Evolutionary conservation across 352 stramenopile species (phyloP).

Genomic region (Thalassiosira livingstoniorum): DNA sequence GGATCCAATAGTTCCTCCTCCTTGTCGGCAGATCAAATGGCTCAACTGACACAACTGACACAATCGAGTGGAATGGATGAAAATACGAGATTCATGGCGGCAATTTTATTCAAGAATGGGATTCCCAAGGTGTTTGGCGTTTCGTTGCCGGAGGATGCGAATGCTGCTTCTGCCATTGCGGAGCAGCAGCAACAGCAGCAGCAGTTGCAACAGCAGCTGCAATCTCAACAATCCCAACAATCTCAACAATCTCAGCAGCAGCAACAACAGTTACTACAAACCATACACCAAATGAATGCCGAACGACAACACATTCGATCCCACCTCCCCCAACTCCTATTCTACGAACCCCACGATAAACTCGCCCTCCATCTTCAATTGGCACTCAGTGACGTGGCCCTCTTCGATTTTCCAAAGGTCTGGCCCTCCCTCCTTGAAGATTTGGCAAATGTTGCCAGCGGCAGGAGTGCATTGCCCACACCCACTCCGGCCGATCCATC

Average conservation of each 20-base stretch:
- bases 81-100: constrained; percentile 7
- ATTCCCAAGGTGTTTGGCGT: constrained; percentile 32
- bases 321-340: constrained; percentile 16
- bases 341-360: constrained; percentile 11
- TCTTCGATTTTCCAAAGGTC: constrained; percentile 40
- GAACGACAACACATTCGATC: constrained; percentile 18
- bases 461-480: not conserved
- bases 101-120: constrained; percentile 49
- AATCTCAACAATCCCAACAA: not conserved
- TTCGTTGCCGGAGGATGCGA: not conserved
- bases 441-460: constrained; percentile 20
- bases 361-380: constrained; percentile 38
- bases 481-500: too few species aligned
- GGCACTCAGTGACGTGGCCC: constrained; percentile 31
- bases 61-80: not conserved
- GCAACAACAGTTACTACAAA: not conserved
- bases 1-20: not conserved
- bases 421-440: constrained; percentile 48
- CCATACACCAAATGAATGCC: constrained; percentile 4
- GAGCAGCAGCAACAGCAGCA: too few species aligned
- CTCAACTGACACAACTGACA: not conserved
- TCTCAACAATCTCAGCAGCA: not conserved
- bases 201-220: not conserved
- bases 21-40: not conserved
- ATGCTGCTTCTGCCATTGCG: too few species aligned